phyloP scores from a whole-genome alignment of 257 asterid species.

The Penstemon davidsonii region DNA sequence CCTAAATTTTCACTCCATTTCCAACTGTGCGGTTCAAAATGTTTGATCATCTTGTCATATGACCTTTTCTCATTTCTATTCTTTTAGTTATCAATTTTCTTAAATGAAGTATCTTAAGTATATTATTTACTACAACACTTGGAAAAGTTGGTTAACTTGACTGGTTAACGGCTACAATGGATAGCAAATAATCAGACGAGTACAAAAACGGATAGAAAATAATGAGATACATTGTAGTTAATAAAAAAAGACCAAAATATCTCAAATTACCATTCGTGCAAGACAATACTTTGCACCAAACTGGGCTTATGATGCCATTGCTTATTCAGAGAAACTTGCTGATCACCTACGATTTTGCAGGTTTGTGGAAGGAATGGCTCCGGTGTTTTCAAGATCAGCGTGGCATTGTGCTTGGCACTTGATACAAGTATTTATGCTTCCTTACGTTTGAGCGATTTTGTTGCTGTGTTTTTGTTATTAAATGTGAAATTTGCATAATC shows the following conservation, averaged over 20 bases:
- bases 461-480: background rate
- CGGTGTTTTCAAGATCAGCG: slow-evolving; percentile 92
- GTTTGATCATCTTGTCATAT: background rate
- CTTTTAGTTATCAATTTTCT: background rate
- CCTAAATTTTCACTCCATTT: background rate
- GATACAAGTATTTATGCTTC: slow-evolving; percentile 62
- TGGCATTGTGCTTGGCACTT: slow-evolving; percentile 99
- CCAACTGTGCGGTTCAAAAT: background rate
- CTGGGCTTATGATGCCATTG: background rate
- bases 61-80: background rate
- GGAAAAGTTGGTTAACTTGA: no score
- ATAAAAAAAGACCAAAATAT: slow-evolving; percentile 17
- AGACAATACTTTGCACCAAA: slow-evolving; percentile 1
- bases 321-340: slow-evolving; percentile 17
- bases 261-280: background rate
- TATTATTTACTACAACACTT: no score
- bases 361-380: slow-evolving; percentile 99
- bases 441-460: background rate
- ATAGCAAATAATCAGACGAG: background rate
- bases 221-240: background rate
- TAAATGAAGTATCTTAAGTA: no score
- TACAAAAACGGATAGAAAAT: background rate
- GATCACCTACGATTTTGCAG: slow-evolving; percentile 42
- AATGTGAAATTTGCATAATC: background rate
- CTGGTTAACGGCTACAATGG: no score